A percentile compares a stretch with the other conserved stretches of the same genome.
phyloP scores from a whole-genome alignment of 1,284 basidiomycete genomes.

The Pseudomicrostroma phylloplanum region DNA sequence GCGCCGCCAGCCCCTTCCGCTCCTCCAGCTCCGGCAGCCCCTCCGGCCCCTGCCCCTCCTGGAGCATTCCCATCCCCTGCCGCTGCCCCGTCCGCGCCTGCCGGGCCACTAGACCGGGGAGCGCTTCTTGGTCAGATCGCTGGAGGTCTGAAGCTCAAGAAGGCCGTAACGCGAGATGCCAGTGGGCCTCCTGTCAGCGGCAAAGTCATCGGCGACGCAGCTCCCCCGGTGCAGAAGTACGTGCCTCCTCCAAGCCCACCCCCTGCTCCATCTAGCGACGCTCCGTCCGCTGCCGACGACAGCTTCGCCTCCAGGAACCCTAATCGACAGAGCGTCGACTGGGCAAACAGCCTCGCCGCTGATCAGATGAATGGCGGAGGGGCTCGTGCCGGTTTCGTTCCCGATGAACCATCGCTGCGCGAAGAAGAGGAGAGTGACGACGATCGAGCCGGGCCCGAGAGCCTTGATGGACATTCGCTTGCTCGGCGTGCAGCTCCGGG shows the following conservation, averaged over 20 bases:
- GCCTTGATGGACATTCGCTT: conserved; percentile 1
- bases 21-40: conserved; percentile 50
- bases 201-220: conserved; percentile 68
- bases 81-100: conserved; percentile 30
- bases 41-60: conserved; percentile 49
- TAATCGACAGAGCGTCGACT: conserved; percentile 79
- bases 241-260: conserved; percentile 37
- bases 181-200: conserved; percentile 67
- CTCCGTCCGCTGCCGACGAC: conserved; percentile 43
- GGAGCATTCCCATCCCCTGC: conserved; percentile 38
- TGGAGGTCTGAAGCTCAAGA: conserved; percentile 67
- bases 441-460: conserved; percentile 17
- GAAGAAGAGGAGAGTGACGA: conserved; percentile 58
- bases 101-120: conserved; percentile 58
- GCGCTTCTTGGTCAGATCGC: conserved; percentile 78
- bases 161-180: conserved; percentile 76
- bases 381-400: conserved; percentile 45
- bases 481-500: background rate
- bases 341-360: conserved; percentile 81
- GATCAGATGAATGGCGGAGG: conserved; percentile 55
- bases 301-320: conserved; percentile 45
- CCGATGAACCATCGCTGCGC: conserved; percentile 58
- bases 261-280: conserved; percentile 21
- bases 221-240: conserved; percentile 58
- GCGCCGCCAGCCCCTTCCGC: conserved; percentile 31